Base-by-base conservation (phyloP, 2,329 filamentous ascomycete genomes). In the Fusarium sp. region DNA sequence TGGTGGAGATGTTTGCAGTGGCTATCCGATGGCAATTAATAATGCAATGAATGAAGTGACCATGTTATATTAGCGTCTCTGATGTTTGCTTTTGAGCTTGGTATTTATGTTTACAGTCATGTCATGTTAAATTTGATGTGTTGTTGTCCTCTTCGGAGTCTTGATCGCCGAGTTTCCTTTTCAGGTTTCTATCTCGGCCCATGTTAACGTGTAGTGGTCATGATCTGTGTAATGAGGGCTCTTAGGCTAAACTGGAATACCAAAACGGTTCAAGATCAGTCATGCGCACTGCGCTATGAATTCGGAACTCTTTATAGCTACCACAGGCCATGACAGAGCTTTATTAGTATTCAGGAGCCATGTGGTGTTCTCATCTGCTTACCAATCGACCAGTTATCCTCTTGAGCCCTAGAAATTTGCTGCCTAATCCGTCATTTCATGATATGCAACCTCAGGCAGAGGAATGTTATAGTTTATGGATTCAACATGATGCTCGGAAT, bases 61-160 rank as follows among this genome's bases (percentile, higher is more conserved):
- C 17, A 21, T 11, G 22, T 38, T 24, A 19, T 13, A 33, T 17
- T n/a, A 15, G 24, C 14, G 15, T 6, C 28, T 17, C 19, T 11
- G 15, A 17, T 13, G 33, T 13, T 19, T 24, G 28, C 33, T 44
- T 50, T 15, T 3, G n/a, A 40, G 19, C 31, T 26, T 45, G 49
- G 40, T 66, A 66, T 60, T 69, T 68, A 73, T 73, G 65, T 36
- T 49, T n/a, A 9, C 8, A 11, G 21, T 26, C 19, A 34, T 33
- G 34, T 44, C 51, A 51, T 31, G 44, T 40, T 50, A 15, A 17
- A 34, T 54, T 38, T 54, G 51, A 50, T 56, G 69, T 62, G 34
- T 73, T 64, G 71, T 53, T 75, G 70, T 72, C 73, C 73, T 74
- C 69, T 67, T 75, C 73, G 73, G 73, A 75, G 54, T 67, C 63